Percentiles rank a stretch among this genome's conserved stretches.
Conservation (phyloP, 2,329 filamentous ascomycete genomes). For the Penicillium sp. region DNA sequence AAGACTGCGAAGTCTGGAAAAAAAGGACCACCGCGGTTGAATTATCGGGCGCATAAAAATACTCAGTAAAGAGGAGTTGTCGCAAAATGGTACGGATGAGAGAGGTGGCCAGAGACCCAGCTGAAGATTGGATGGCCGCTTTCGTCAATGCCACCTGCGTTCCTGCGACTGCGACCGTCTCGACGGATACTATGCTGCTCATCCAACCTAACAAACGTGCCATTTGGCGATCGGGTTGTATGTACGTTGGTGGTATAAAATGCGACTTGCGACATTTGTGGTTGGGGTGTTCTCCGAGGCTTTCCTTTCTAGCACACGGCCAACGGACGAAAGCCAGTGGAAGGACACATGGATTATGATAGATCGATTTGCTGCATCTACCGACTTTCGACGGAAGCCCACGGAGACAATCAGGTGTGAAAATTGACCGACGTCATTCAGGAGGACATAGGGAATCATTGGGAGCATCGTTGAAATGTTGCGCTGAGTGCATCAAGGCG, state of each 20-base stretch:
- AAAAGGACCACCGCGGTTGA: not conserved
- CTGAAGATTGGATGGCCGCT: conserved; percentile 12
- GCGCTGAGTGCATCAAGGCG: not conserved
- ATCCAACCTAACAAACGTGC: conserved; percentile 7
- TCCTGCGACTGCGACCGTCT: conserved; percentile 28
- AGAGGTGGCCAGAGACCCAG: not conserved
- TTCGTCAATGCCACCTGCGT: conserved; percentile 24
- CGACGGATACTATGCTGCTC: not conserved
- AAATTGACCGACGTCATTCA: not conserved
- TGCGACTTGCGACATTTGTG: not conserved
- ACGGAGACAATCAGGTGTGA: not conserved
- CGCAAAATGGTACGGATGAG: not conserved
- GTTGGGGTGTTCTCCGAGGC: not conserved
- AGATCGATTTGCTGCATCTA: not conserved
- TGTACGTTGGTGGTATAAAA: not conserved
- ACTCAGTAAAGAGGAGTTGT: not conserved
- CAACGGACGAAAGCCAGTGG: not conserved
- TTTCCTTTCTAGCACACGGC: not conserved
- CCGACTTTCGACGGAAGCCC: not conserved
- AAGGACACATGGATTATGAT: not conserved
- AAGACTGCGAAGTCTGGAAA: not conserved
- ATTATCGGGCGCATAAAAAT: not conserved
- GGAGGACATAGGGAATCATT: not conserved
- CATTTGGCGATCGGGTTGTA: conserved; percentile 10
- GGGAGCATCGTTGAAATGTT: not conserved